These are phyloP conservation scores for Botrytis fragariae DNA, from an alignment of 2,329 filamentous ascomycete species.

Conservation along the genomic window DNA sequence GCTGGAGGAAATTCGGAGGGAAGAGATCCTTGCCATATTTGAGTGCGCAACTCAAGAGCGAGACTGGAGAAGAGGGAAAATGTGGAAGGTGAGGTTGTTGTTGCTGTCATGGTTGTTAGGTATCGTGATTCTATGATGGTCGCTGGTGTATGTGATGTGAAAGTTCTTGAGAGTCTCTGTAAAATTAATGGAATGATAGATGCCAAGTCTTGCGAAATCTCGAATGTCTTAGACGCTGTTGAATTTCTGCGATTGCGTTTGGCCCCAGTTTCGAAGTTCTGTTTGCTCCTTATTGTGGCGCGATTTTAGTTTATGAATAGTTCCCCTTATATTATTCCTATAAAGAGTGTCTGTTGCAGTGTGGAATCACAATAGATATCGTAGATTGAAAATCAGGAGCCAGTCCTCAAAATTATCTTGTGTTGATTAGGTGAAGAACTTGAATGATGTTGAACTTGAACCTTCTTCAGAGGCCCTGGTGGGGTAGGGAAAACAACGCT, in stretches of 20 bases:
- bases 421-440: neutral
- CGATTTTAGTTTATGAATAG: neutral
- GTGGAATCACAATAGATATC: neutral
- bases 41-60: neutral
- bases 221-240: no score
- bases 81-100: neutral
- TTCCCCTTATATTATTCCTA: neutral
- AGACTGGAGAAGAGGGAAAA: conserved; percentile 1
- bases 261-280: neutral
- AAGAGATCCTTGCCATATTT: neutral
- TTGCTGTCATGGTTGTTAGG: neutral
- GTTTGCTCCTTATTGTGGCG: neutral
- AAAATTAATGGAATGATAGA: neutral
- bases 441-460: neutral
- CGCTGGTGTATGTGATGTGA: neutral
- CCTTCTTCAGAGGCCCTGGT: neutral
- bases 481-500: neutral
- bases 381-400: neutral
- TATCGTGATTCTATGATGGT: neutral
- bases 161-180: neutral
- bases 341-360: neutral
- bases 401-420: neutral
- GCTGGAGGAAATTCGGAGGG: neutral
- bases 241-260: neutral
- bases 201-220: neutral